Percentiles rank a stretch among this genome's conserved stretches.
These are phyloP conservation scores for Nothopassalora personata DNA, from an alignment of 2,329 filamentous ascomycete genomes.

Conservation along the genomic window DNA sequence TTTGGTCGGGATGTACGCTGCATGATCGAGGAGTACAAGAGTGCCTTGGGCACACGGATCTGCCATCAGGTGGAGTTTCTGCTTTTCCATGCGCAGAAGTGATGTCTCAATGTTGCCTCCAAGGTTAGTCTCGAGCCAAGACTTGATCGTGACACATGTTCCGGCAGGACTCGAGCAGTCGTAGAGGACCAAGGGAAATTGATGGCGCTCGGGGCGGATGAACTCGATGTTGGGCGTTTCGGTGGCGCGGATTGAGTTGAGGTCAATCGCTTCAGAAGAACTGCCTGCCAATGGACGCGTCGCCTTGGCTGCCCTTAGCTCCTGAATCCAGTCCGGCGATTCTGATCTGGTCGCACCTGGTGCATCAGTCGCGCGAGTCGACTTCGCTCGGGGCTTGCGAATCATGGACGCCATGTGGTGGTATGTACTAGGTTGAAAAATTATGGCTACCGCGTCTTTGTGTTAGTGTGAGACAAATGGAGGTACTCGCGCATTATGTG, in stretches of 20 bases:
- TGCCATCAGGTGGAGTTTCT: constrained; percentile 15
- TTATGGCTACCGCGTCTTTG: not conserved
- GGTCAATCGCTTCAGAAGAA: constrained; percentile 14
- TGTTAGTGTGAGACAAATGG: not conserved
- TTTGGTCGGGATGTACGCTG: constrained; percentile 7
- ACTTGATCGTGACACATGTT: constrained; percentile 10
- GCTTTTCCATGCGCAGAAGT: constrained; percentile 19
- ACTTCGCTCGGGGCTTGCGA: not conserved
- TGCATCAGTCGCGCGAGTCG: not conserved
- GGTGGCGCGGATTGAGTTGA: constrained; percentile 14
- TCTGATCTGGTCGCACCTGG: not conserved
- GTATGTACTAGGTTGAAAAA: not conserved
- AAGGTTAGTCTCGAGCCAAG: not conserved
- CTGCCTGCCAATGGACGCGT: not conserved
- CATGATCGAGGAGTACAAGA: constrained; percentile 18
- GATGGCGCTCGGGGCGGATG: constrained; percentile 5
- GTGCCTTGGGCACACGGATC: not conserved
- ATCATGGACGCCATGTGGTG: not conserved
- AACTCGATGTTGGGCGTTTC: constrained; percentile 15
- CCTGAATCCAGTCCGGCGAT: not conserved
- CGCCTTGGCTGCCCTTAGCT: not conserved
- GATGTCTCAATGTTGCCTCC: not conserved
- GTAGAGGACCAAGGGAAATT: constrained; percentile 17
- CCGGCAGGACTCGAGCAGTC: constrained; percentile 4
- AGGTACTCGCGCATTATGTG: not conserved